Evolutionary conservation across 2,329 filamentous ascomycete species (phyloP).

Genomic region (Sporothrix brasiliensis): DNA sequence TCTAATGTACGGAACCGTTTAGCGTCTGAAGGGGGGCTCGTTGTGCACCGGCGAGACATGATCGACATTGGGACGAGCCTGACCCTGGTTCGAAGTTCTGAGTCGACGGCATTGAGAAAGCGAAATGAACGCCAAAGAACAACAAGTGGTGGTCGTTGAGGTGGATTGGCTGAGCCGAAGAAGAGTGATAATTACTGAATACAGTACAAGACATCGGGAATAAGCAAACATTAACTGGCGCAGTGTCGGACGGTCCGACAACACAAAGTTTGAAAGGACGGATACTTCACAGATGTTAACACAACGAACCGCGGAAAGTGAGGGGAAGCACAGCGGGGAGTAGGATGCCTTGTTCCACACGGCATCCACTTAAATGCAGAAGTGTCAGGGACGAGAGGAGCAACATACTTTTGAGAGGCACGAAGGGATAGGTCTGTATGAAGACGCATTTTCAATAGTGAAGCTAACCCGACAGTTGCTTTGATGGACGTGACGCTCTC

Average conservation of each 20-base stretch:
- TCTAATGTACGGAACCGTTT: background rate
- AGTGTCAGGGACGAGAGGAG: too few relatives aligned
- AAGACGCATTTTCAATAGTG: background rate
- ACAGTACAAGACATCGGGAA: slow-evolving; percentile 1
- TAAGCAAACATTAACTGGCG: background rate
- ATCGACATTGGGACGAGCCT: slow-evolving; percentile 4
- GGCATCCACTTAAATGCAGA: background rate
- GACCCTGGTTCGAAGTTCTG: background rate
- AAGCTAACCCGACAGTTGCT: background rate
- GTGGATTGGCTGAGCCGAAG: background rate
- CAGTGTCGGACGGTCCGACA: slow-evolving; percentile 3
- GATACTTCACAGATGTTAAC: background rate
- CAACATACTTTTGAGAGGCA: too few relatives aligned
- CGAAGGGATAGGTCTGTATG: too few relatives aligned
- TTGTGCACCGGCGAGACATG: slow-evolving; percentile 25
- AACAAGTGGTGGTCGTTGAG: background rate
- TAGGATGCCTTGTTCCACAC: background rate
- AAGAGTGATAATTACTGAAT: too few relatives aligned
- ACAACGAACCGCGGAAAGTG: background rate
- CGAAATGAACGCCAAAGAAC: background rate
- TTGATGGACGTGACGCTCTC: too few relatives aligned
- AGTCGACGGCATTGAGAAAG: background rate
- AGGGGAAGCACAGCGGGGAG: slow-evolving; percentile 1
- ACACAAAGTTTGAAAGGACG: background rate
- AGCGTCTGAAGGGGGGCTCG: background rate